Conservation (phyloP, 2,329 filamentous ascomycete species). For the Fulvia fulva region DNA sequence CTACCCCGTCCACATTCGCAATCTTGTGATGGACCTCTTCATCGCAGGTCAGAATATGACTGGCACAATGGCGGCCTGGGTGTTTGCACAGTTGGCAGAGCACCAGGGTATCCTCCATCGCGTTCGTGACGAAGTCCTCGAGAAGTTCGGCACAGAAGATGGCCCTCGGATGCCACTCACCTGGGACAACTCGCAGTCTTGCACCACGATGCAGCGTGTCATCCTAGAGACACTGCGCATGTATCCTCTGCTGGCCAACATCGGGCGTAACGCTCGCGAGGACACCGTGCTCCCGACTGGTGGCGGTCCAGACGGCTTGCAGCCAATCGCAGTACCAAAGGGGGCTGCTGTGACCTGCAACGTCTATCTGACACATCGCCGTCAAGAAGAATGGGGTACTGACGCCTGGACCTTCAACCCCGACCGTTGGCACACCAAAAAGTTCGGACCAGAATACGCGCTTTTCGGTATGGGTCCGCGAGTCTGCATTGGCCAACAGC, state of each 20-base stretch:
- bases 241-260: constrained; percentile 46
- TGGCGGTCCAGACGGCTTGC: constrained; percentile 39
- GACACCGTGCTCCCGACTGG: constrained; percentile 45
- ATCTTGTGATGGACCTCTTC: constrained; percentile 44
- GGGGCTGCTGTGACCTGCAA: constrained; percentile 41
- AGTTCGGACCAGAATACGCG: constrained; percentile 19
- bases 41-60: constrained; percentile 57
- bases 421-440: constrained; percentile 24
- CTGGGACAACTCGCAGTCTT: constrained; percentile 22
- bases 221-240: constrained; percentile 40
- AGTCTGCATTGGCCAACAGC: constrained; percentile 18
- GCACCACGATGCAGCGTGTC: constrained; percentile 42
- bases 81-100: constrained; percentile 32
- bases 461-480: constrained; percentile 25
- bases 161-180: constrained; percentile 36
- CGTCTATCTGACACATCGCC: constrained; percentile 48
- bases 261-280: constrained; percentile 41
- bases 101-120: constrained; percentile 25
- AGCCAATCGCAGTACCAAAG: constrained; percentile 40
- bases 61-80: constrained; percentile 44
- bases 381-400: constrained; percentile 44
- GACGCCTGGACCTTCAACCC: constrained; percentile 45
- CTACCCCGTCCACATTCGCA: constrained; percentile 38
- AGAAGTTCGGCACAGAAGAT: constrained; percentile 27
- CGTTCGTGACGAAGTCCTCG: constrained; percentile 24